These are phyloP conservation scores for Lachancea thermotolerans DNA, from an alignment of 805 yeast genomes.

Conservation along the genomic window DNA sequence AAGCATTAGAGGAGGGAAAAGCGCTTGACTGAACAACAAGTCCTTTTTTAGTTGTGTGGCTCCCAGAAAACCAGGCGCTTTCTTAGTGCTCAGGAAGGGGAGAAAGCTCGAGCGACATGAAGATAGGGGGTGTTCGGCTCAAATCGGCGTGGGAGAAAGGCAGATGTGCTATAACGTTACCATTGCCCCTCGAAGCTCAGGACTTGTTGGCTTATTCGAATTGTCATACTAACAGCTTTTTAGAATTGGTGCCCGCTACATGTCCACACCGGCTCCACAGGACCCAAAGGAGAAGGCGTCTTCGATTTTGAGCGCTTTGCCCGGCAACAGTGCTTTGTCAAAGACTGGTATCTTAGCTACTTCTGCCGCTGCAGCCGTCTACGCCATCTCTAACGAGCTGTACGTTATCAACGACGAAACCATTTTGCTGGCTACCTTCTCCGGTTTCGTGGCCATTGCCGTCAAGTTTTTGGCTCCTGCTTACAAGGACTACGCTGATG, in stretches of 20 bases:
- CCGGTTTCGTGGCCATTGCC: slow-evolving; percentile 64
- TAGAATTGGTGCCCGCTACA: slow-evolving; percentile 56
- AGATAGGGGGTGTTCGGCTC: no score
- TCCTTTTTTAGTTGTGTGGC: no score
- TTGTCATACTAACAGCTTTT: background rate
- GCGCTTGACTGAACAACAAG: background rate
- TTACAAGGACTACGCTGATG: slow-evolving; percentile 90
- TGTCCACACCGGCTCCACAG: slow-evolving; percentile 41
- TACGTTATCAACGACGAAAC: slow-evolving; percentile 94
- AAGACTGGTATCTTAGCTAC: slow-evolving; percentile 96
- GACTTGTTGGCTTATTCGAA: no score
- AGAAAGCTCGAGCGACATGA: no score
- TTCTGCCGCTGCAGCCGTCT: slow-evolving; percentile 86
- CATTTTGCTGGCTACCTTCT: slow-evolving; percentile 72
- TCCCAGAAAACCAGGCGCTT: no score
- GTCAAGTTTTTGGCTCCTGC: slow-evolving; percentile 90
- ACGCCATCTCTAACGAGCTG: slow-evolving; percentile 89
- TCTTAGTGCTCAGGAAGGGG: no score
- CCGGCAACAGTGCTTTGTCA: slow-evolving; percentile 81
- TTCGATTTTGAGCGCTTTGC: slow-evolving; percentile 84
- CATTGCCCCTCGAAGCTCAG: background rate
- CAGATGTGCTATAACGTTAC: background rate
- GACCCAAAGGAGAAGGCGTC: slow-evolving; percentile 91
- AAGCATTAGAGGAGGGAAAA: background rate
- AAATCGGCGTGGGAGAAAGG: background rate